Conservation (phyloP, 2,329 filamentous ascomycete species). For the Colletotrichum lupini region DNA sequence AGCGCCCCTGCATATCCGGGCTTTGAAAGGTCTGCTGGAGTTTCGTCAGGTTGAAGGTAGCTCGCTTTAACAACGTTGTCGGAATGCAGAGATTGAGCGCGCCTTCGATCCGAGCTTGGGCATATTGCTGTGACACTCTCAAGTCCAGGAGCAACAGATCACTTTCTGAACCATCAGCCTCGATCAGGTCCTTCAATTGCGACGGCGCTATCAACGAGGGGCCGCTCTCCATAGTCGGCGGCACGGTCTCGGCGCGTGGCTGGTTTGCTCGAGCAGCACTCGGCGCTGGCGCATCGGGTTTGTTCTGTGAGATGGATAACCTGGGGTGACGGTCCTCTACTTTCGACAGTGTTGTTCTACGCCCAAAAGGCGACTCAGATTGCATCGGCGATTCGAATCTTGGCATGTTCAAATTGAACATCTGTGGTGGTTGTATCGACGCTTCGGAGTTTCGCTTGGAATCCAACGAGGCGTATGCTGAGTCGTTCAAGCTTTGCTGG, state of each 20-base stretch:
- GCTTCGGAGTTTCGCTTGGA: constrained; percentile 64
- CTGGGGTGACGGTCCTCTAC: constrained; percentile 64
- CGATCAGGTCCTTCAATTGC: constrained; percentile 67
- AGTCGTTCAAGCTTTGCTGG: constrained; percentile 59
- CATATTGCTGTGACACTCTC: constrained; percentile 85
- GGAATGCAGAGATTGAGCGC: constrained; percentile 95
- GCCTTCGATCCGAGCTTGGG: constrained; percentile 78
- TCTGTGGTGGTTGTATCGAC: constrained; percentile 54
- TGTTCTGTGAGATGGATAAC: constrained; percentile 64
- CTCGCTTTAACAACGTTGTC: constrained; percentile 89
- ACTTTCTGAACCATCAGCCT: constrained; percentile 47
- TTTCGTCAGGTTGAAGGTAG: constrained; percentile 90
- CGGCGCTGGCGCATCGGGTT: constrained; percentile 52
- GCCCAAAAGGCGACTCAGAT: constrained; percentile 47
- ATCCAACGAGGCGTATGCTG: constrained; percentile 65
- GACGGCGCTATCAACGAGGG: constrained; percentile 64
- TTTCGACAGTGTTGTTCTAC: constrained; percentile 49
- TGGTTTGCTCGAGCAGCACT: constrained; percentile 26
- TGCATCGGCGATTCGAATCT: constrained; percentile 53
- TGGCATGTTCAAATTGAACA: constrained; percentile 48
- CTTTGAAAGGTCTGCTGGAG: constrained; percentile 87
- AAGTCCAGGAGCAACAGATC: constrained; percentile 82
- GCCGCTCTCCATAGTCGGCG: constrained; percentile 57
- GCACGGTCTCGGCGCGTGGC: constrained; percentile 63
- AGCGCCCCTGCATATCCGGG: constrained; percentile 75